phyloP scores from a whole-genome alignment of 495 filamentous ascomycete species.

The Astrocystis sublimbata region DNA sequence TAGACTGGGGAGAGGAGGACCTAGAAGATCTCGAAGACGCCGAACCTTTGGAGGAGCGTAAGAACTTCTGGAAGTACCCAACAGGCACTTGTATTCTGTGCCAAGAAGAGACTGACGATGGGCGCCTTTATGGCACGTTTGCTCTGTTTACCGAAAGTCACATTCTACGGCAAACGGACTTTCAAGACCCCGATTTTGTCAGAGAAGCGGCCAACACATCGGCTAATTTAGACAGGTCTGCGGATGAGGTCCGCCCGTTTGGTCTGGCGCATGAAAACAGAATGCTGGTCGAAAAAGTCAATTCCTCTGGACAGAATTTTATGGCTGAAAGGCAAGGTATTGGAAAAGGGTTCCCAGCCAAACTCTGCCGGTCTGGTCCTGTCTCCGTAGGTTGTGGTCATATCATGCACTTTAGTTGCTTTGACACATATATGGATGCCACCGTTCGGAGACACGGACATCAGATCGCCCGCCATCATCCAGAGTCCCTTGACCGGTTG shows the following conservation, averaged over 20 bases:
- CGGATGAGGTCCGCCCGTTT: constrained; percentile 79
- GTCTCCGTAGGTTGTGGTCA: constrained; percentile 93
- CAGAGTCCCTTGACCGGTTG: constrained; percentile 70
- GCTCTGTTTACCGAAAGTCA: constrained; percentile 83
- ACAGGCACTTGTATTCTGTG: constrained; percentile 92
- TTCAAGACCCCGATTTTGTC: constrained; percentile 79
- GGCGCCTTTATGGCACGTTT: constrained; percentile 87
- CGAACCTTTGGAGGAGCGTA: constrained; percentile 58
- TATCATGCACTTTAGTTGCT: constrained; percentile 98
- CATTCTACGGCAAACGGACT: constrained; percentile 82
- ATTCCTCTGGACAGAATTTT: constrained; percentile 67
- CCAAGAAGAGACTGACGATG: constrained; percentile 92
- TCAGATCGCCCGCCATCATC: constrained; percentile 91
- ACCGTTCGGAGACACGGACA: constrained; percentile 79
- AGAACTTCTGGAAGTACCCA: constrained; percentile 90
- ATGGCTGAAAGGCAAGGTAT: constrained; percentile 75
- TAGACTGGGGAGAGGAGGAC: constrained; percentile 83
- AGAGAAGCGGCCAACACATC: constrained; percentile 79
- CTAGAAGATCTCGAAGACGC: constrained; percentile 61
- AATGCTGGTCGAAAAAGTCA: constrained; percentile 70
- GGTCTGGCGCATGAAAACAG: constrained; percentile 87
- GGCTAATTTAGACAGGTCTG: constrained; percentile 76
- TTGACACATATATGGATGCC: constrained; percentile 83
- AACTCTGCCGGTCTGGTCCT: constrained; percentile 68
- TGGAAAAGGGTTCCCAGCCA: constrained; percentile 81